Evolutionary conservation across 768 basidiomycete genomes (phyloP).

Genomic region (Boletus rubropictus): DNA sequence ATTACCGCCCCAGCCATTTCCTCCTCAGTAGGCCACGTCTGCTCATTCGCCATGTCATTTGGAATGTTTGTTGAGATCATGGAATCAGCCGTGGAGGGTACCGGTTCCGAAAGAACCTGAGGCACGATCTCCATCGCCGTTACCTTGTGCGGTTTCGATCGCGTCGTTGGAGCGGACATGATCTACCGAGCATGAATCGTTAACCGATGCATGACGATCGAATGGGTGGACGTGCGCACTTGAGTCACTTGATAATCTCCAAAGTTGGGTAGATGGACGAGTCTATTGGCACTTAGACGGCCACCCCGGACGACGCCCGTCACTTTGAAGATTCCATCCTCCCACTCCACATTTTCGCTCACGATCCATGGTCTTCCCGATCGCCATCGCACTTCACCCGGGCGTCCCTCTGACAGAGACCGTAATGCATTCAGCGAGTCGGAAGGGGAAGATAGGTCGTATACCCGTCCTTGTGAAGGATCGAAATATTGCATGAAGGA

Average conservation of each 20-base stretch:
- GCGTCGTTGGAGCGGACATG: conserved; percentile 50
- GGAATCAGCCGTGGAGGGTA: conserved; percentile 68
- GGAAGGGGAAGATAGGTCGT: conserved; percentile 58
- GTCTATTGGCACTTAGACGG: conserved; percentile 67
- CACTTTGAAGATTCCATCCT: conserved; percentile 62
- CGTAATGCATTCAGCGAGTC: conserved; percentile 73
- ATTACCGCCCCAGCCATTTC: conserved; percentile 58
- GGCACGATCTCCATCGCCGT: conserved; percentile 66
- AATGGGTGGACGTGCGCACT: conserved; percentile 37
- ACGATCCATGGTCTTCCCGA: conserved; percentile 75
- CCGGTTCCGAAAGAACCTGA: conserved; percentile 54
- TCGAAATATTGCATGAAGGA: conserved; percentile 96
- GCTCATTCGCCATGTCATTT: conserved; percentile 88
- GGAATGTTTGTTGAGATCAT: conserved; percentile 82
- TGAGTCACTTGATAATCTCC: conserved; percentile 86
- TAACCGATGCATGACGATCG: not conserved
- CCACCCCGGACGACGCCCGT: conserved; percentile 84
- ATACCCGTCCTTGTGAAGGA: conserved; percentile 71
- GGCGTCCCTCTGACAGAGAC: conserved; percentile 79
- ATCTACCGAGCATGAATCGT: conserved; percentile 45
- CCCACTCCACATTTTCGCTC: conserved; percentile 58
- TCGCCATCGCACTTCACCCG: conserved; percentile 74
- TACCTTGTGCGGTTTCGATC: conserved; percentile 30
- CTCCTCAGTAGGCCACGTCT: conserved; percentile 98
- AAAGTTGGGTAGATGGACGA: conserved; percentile 81